These are phyloP conservation scores for Hyaloperonospora brassicae DNA, from an alignment of 352 stramenopile genomes.

Conservation along the genomic window DNA sequence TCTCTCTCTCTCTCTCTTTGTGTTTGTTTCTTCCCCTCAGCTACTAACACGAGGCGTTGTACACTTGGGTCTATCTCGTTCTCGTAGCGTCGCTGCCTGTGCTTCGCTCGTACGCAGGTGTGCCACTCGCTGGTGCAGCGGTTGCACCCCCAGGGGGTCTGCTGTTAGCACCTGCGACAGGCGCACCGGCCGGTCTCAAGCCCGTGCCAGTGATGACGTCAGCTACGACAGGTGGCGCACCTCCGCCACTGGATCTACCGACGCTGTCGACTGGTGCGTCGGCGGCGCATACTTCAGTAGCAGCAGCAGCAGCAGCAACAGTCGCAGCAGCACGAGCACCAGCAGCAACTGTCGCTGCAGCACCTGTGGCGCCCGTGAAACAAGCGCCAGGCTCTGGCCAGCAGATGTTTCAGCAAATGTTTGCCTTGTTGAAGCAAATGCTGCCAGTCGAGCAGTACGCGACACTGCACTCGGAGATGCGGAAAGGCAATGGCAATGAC, in stretches of 20 bases:
- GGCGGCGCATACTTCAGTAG: no score
- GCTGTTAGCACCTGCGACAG: slow-evolving; percentile 9
- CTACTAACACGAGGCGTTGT: slow-evolving; percentile 11
- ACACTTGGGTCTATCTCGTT: background rate
- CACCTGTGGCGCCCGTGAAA: slow-evolving; percentile 17
- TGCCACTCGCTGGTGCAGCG: slow-evolving; percentile 20
- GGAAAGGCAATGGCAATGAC: slow-evolving; percentile 77
- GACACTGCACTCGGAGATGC: slow-evolving; percentile 71
- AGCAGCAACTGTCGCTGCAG: no score
- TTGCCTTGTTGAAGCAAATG: slow-evolving; percentile 76
- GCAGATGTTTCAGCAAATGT: slow-evolving; percentile 86
- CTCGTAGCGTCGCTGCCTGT: slow-evolving; percentile 18
- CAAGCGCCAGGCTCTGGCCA: slow-evolving; percentile 53
- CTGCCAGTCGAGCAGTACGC: slow-evolving; percentile 77
- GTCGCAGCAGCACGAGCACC: no score
- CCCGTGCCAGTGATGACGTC: slow-evolving; percentile 6
- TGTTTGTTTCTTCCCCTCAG: background rate
- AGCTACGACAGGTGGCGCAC: slow-evolving; percentile 15
- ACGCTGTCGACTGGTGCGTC: no score
- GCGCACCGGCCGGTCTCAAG: slow-evolving; percentile 5
- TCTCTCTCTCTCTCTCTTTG: slow-evolving; percentile 1
- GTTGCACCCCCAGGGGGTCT: slow-evolving; percentile 23
- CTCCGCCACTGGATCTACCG: slow-evolving; percentile 8
- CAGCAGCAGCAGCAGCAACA: no score
- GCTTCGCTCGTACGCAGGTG: slow-evolving; percentile 34